These are phyloP conservation scores for Thyridium curvatum DNA, from an alignment of 2,329 filamentous ascomycete species.

Conservation along the genomic window DNA sequence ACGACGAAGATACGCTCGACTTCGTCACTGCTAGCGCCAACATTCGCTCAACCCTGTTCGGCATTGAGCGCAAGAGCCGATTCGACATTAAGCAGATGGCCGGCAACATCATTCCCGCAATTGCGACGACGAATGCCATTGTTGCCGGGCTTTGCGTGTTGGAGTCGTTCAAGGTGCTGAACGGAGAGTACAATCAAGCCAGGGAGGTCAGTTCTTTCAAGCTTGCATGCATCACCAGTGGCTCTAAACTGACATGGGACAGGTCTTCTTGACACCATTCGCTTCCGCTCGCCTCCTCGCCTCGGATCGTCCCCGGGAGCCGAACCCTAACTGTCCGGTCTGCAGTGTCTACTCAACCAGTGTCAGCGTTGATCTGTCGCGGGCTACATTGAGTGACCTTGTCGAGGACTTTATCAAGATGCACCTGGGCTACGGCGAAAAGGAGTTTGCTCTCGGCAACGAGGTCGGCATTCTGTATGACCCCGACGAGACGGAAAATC, in stretches of 20 bases:
- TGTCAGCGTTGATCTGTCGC: constrained; percentile 60
- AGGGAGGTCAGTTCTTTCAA: constrained; percentile 55
- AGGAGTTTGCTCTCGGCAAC: constrained; percentile 71
- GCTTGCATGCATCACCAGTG: no score
- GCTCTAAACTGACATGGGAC: background rate
- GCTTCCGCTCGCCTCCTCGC: constrained; percentile 51
- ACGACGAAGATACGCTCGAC: constrained; percentile 89
- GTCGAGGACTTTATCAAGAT: constrained; percentile 67
- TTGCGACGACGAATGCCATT: constrained; percentile 96
- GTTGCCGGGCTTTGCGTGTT: constrained; percentile 89
- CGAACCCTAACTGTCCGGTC: constrained; percentile 77
- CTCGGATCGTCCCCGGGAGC: constrained; percentile 49
- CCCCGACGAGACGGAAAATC: constrained; percentile 79
- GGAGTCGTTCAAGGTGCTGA: constrained; percentile 86
- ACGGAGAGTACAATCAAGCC: constrained; percentile 60
- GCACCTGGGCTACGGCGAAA: constrained; percentile 69
- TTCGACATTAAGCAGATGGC: constrained; percentile 99
- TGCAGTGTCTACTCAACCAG: constrained; percentile 69
- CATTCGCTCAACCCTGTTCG: constrained; percentile 81
- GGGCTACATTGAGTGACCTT: constrained; percentile 72
- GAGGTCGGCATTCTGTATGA: constrained; percentile 80
- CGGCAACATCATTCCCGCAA: constrained; percentile 97
- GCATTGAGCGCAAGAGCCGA: constrained; percentile 79
- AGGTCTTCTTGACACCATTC: constrained; percentile 75
- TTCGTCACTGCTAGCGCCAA: constrained; percentile 92